A percentile compares a stretch with the other conserved stretches of the same genome.
Conservation (phyloP, 1,284 basidiomycete species). For the Cryptococcus sp. region DNA sequence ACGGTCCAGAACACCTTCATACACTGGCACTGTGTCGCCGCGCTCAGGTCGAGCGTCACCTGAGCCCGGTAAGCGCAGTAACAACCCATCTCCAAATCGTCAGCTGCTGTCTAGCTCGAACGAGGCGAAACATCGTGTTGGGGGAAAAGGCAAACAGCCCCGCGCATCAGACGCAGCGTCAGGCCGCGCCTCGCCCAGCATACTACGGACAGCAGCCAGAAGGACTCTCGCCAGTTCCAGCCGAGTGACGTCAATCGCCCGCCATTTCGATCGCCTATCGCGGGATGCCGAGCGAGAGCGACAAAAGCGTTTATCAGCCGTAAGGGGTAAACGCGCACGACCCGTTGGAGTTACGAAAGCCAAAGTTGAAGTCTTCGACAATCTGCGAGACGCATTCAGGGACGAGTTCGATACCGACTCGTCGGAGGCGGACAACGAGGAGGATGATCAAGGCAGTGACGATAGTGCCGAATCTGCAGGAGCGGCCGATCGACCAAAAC, state of each 20-base stretch:
- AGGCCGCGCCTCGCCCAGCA: constrained; percentile 17
- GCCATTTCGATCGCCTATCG: constrained; percentile 58
- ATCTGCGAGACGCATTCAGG: constrained; percentile 86
- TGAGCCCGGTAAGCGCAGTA: constrained; percentile 1
- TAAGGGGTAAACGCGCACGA: constrained; percentile 85
- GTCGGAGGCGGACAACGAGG: constrained; percentile 86
- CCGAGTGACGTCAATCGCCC: constrained; percentile 59
- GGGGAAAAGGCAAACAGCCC: constrained; percentile 46
- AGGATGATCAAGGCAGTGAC: constrained; percentile 45
- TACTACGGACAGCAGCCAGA: constrained; percentile 21
- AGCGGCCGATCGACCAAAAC: constrained; percentile 27
- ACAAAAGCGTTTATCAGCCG: constrained; percentile 54
- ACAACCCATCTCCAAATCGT: not conserved
- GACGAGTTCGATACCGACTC: constrained; percentile 76
- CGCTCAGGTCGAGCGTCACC: constrained; percentile 22
- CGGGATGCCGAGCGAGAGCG: constrained; percentile 59
- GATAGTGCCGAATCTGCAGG: constrained; percentile 41
- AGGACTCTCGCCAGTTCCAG: constrained; percentile 35
- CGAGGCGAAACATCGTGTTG: constrained; percentile 36
- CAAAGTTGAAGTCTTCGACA: constrained; percentile 86
- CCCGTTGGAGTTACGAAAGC: constrained; percentile 88
- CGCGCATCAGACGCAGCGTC: constrained; percentile 22
- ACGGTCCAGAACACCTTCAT: constrained; percentile 16
- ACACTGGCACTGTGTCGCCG: constrained; percentile 14
- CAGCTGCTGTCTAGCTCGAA: constrained; percentile 3